phyloP scores from a whole-genome alignment of 805 yeast genomes.

The Kodamaea jinghongensis region DNA sequence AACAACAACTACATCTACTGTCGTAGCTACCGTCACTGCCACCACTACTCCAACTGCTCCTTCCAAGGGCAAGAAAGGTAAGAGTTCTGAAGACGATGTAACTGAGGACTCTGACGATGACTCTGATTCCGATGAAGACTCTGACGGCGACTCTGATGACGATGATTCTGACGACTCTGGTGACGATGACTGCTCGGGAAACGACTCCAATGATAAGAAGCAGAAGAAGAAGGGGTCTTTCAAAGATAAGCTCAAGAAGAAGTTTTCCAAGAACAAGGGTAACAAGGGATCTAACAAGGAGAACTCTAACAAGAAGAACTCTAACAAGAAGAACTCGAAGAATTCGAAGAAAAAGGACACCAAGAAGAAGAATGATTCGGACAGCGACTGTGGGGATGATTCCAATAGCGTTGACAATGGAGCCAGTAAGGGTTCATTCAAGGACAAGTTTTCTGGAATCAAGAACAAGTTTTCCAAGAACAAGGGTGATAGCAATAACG shows the following conservation, averaged over 20 bases:
- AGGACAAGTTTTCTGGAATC: not conserved
- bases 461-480: not conserved
- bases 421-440: not conserved
- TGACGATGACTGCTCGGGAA: too few relatives aligned
- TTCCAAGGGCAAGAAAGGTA: too few relatives aligned
- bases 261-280: slow-evolving; percentile 2
- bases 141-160: too few relatives aligned
- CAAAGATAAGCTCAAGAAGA: not conserved
- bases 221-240: not conserved
- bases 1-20: too few relatives aligned
- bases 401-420: not conserved
- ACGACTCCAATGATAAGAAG: not conserved
- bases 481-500: too few relatives aligned
- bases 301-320: not conserved
- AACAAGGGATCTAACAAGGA: not conserved
- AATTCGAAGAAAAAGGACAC: slow-evolving; percentile 2
- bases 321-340: slow-evolving; percentile 6
- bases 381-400: too few relatives aligned
- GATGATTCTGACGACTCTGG: too few relatives aligned
- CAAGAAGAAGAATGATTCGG: slow-evolving; percentile 3
- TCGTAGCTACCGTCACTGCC: too few relatives aligned
- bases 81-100: too few relatives aligned
- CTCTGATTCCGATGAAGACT: too few relatives aligned
- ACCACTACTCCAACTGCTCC: too few relatives aligned
- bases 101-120: too few relatives aligned